Conservation (phyloP, 2,329 filamentous ascomycete genomes). For the Exophiala alcalophila region DNA sequence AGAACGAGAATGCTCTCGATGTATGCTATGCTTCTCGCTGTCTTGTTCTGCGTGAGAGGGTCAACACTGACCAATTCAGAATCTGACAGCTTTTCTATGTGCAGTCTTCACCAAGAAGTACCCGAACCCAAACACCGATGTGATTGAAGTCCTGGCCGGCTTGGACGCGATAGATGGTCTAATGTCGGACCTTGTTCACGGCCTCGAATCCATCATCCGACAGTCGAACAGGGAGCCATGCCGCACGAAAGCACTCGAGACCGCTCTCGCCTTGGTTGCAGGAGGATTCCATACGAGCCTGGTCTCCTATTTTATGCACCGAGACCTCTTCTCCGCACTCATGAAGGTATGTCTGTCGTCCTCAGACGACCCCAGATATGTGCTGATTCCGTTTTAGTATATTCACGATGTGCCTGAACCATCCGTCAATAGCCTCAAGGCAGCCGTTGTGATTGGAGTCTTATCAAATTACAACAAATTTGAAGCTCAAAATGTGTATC, state of each 20-base stretch:
- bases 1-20: constrained; percentile 78
- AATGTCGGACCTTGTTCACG: constrained; percentile 82
- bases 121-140: constrained; percentile 90
- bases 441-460: constrained; percentile 79
- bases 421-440: constrained; percentile 56
- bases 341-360: constrained; percentile 68
- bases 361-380: neutral
- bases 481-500: constrained; percentile 95
- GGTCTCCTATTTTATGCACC: constrained; percentile 89
- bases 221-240: constrained; percentile 69
- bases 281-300: constrained; percentile 96
- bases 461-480: constrained; percentile 99
- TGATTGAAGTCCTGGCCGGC: constrained; percentile 84
- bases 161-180: constrained; percentile 82
- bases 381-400: constrained; percentile 24
- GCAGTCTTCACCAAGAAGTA: constrained; percentile 84
- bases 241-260: constrained; percentile 74
- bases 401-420: constrained; percentile 57
- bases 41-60: neutral
- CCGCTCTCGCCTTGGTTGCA: constrained; percentile 78
- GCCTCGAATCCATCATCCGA: constrained; percentile 77
- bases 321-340: constrained; percentile 87
- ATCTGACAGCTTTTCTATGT: constrained; percentile 81
- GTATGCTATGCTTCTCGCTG: constrained; percentile 49
- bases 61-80: constrained; percentile 58